phyloP scores from a whole-genome alignment of 148 eudicot genomes.

The Chenopodium formosanum region DNA sequence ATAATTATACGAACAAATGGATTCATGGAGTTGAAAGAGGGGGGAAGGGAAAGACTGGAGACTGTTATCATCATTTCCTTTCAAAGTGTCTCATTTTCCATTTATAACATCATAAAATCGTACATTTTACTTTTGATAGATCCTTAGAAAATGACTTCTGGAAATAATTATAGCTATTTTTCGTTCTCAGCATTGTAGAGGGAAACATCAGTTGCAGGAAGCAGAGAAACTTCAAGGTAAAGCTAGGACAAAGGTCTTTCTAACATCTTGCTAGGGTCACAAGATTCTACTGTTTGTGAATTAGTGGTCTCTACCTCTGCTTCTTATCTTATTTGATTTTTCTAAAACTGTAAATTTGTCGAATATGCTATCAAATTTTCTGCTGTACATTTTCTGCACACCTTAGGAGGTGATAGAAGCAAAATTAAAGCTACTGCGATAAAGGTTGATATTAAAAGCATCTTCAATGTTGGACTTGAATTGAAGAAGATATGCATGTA shows the following conservation, averaged over 20 bases:
- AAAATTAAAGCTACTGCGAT: constrained; percentile 62
- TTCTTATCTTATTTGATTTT: neutral
- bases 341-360: neutral
- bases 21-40: too few species aligned
- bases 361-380: neutral
- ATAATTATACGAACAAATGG: too few species aligned
- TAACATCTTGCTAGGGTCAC: neutral
- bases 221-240: constrained; percentile 71
- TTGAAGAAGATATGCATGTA: constrained; percentile 57
- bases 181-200: constrained; percentile 54
- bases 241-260: constrained; percentile 60
- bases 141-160: neutral
- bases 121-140: neutral
- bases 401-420: constrained; percentile 69
- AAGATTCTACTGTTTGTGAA: constrained; percentile 6
- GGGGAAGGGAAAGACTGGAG: too few species aligned
- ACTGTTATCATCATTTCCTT: too few species aligned
- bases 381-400: constrained; percentile 16
- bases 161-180: neutral
- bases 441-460: constrained; percentile 63
- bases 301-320: neutral
- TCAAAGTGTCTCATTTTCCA: too few species aligned
- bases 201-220: constrained; percentile 82
- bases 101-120: neutral
- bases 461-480: constrained; percentile 62